Percentiles rank a stretch among this genome's conserved stretches.
phyloP scores from a whole-genome alignment of 106 monocot genomes.

The Vanilla planifolia region DNA sequence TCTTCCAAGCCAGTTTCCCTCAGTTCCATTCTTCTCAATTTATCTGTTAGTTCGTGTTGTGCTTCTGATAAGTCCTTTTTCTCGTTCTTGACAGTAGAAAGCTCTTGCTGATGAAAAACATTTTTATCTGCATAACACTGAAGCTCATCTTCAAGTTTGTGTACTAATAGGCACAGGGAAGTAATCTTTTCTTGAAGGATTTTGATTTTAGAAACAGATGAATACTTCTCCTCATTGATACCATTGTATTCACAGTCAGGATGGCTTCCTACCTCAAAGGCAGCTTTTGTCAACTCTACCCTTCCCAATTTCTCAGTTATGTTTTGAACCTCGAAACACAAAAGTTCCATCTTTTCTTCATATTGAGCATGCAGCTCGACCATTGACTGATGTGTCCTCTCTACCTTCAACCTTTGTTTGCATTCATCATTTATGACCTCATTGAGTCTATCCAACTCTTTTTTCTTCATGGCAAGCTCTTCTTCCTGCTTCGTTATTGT shows the following conservation, averaged over 20 bases:
- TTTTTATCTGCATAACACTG: constrained; percentile 12
- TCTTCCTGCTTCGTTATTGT: constrained; percentile 15
- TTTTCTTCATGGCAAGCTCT: constrained; percentile 17
- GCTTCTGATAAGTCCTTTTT: constrained; percentile 21
- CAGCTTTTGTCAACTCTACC: constrained; percentile 22
- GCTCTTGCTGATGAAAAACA: constrained; percentile 30
- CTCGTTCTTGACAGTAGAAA: constrained; percentile 28
- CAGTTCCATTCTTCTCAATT: constrained; percentile 27
- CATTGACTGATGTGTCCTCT: constrained; percentile 15
- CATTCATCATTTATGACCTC: constrained; percentile 15
- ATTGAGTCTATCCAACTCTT: constrained; percentile 27
- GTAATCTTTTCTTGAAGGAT: constrained; percentile 40
- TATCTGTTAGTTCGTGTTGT: constrained; percentile 21
- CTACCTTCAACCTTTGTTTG: constrained; percentile 9
- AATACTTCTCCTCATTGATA: constrained; percentile 23
- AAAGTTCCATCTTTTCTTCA: constrained; percentile 26
- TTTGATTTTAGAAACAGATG: constrained; percentile 26
- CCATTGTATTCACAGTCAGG: constrained; percentile 28
- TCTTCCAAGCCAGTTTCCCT: constrained; percentile 34
- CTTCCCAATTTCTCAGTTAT: constrained; percentile 22
- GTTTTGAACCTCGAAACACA: constrained; percentile 17
- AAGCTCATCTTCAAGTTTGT: constrained; percentile 26
- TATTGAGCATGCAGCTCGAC: constrained; percentile 25
- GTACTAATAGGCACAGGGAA: constrained; percentile 21
- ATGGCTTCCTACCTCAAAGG: constrained; percentile 41